Evolutionary conservation across 257 asterid species (phyloP).

Genomic region (Solanum habrochaites): DNA sequence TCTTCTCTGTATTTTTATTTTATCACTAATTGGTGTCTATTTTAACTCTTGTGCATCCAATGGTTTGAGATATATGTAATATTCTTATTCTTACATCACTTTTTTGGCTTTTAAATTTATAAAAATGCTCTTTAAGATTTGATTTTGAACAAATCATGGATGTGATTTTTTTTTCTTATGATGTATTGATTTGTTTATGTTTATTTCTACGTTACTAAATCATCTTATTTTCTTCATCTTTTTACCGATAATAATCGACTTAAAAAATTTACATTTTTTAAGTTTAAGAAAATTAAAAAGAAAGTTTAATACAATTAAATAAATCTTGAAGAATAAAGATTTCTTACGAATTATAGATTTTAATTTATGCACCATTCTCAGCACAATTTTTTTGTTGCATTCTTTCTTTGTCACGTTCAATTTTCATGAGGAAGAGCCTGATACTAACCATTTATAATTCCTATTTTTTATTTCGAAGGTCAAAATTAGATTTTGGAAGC

Average conservation of each 20-base stretch:
- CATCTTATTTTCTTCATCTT: not conserved
- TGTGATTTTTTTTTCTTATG: not conserved
- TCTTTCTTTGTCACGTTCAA: not conserved
- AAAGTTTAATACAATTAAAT: not conserved
- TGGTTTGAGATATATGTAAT: not conserved
- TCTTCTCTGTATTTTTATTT: not conserved
- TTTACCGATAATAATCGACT: not conserved
- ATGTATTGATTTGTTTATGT: not conserved
- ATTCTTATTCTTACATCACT: not conserved
- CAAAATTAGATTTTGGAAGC: not conserved
- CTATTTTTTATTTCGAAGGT: not conserved
- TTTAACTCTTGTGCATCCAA: not conserved
- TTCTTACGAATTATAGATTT: not conserved
- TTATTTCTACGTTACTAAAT: not conserved
- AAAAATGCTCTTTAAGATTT: not conserved
- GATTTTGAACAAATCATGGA: not conserved
- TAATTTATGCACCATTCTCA: not conserved
- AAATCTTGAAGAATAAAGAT: not conserved
- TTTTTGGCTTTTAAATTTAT: not conserved
- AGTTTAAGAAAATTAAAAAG: not conserved
- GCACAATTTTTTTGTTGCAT: not conserved
- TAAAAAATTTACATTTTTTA: no score
- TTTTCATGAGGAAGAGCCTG: not conserved
- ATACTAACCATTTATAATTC: not conserved
- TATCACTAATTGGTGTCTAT: not conserved